These are phyloP conservation scores for Chaetomiaceae sp. DNA, from an alignment of 2,329 filamentous ascomycete species.

Conservation along the genomic window DNA sequence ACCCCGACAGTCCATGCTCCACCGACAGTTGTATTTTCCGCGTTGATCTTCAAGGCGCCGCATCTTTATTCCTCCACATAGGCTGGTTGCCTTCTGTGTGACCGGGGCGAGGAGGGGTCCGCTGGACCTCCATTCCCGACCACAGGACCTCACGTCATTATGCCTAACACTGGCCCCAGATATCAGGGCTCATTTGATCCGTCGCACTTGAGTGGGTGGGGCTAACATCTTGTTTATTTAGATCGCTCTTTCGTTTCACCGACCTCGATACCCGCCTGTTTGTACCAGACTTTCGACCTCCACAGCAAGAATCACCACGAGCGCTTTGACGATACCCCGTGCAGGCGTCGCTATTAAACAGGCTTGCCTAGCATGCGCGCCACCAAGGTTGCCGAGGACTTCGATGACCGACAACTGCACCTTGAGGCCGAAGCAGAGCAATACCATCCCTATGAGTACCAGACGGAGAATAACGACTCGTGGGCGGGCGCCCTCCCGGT, in stretches of 20 bases:
- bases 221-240: conserved; percentile 2
- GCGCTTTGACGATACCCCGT: conserved; percentile 3
- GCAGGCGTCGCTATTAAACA: conserved; percentile 17
- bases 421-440: conserved; percentile 55
- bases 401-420: conserved; percentile 63
- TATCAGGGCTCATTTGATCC: background rate
- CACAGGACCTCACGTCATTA: conserved; percentile 4
- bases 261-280: background rate
- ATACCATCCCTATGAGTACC: conserved; percentile 76
- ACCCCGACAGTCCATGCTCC: background rate
- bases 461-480: conserved; percentile 76
- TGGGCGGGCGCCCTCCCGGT: conserved; percentile 94
- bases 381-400: conserved; percentile 49
- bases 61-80: background rate
- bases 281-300: conserved; percentile 2
- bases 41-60: background rate
- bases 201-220: background rate
- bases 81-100: background rate
- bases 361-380: conserved; percentile 66
- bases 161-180: background rate
- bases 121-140: background rate
- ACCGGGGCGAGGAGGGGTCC: background rate
- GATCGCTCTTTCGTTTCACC: background rate
- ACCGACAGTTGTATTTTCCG: background rate
- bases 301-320: background rate